phyloP scores from a whole-genome alignment of 495 filamentous ascomycete species.

The Massariosphaeria phaeospora region DNA sequence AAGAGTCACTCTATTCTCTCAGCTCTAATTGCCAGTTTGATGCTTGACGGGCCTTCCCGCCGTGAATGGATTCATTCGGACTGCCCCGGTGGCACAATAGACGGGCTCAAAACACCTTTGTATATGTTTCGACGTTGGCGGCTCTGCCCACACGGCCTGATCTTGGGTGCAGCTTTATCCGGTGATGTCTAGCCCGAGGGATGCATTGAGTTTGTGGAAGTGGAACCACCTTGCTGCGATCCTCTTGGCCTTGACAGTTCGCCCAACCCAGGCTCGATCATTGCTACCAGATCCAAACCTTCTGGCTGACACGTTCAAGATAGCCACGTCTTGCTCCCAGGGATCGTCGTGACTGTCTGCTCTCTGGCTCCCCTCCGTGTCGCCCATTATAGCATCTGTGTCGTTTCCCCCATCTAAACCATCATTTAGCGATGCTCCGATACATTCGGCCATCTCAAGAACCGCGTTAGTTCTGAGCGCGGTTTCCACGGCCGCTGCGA shows the following conservation, averaged over 20 bases:
- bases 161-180: too few species aligned
- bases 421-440: slow-evolving; percentile 2
- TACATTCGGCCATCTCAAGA: slow-evolving; percentile 36
- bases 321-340: slow-evolving; percentile 42
- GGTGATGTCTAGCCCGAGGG: not conserved
- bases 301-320: slow-evolving; percentile 41
- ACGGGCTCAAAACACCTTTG: too few species aligned
- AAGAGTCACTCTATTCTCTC: too few species aligned
- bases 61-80: too few species aligned
- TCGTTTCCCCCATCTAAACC: slow-evolving; percentile 9
- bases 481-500: slow-evolving; percentile 63
- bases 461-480: slow-evolving; percentile 36
- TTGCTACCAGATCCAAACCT: slow-evolving; percentile 42
- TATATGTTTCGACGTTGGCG: too few species aligned
- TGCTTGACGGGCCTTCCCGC: too few species aligned
- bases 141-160: too few species aligned
- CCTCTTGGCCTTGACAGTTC: slow-evolving; percentile 58
- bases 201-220: slow-evolving; percentile 42
- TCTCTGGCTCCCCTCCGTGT: not conserved
- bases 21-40: too few species aligned
- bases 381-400: slow-evolving; percentile 1
- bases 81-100: too few species aligned
- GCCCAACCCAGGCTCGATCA: slow-evolving; percentile 59
- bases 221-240: slow-evolving; percentile 70
- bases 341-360: slow-evolving; percentile 18